Base-by-base conservation (phyloP, 2,329 filamentous ascomycete species). In the Coniosporium tulheliwenetii region DNA sequence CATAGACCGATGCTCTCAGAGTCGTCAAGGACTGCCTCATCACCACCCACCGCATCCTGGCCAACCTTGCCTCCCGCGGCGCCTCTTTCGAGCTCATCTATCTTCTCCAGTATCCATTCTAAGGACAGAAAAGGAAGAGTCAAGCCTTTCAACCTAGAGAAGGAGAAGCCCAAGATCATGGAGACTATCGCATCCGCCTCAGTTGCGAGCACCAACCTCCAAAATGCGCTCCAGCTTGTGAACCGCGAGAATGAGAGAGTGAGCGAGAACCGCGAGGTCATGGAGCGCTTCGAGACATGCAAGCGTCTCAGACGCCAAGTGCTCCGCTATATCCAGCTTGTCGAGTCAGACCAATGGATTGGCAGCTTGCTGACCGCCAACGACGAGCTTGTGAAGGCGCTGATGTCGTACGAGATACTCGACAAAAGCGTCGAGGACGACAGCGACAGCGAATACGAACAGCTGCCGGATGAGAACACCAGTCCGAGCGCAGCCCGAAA, bases 341-440 rank as follows among this genome's bases (percentile, higher is more conserved):
- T 96, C 10, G 85, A 94, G 56, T 80, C 78, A 8, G 89, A 96
- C 54, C 79, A 96, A 53, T 95, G 83, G 70, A 78, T 98, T 8
- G 91, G 89, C 35, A 80, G 85, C 45, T 70, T 98, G 4, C 77
- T 98, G 13, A 85, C 91, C 52, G 87, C 89, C 47, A 96, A 98
- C 52, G 91, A 98, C 52, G 84, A 93, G 60, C 78, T 98, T n/a
- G 84, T 96, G 34, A 81, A 81, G 45, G 85, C 87, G 1, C 70
- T 98, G 43, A 94, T 93, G 75, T 83, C 86, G 0, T 98, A 86
- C 54, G 89, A 96, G 61, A 84, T 95, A 50, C 75, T 96, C 47
- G 89, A 98, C 56, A 78, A 80, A 45, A 86, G 83, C 38, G 82
- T 89, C 47, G 81, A 85, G 48, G 74, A 79, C 46, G 76, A 80